Conservation (phyloP, 1,284 basidiomycete genomes). For the Pseudozyma thailandica region DNA sequence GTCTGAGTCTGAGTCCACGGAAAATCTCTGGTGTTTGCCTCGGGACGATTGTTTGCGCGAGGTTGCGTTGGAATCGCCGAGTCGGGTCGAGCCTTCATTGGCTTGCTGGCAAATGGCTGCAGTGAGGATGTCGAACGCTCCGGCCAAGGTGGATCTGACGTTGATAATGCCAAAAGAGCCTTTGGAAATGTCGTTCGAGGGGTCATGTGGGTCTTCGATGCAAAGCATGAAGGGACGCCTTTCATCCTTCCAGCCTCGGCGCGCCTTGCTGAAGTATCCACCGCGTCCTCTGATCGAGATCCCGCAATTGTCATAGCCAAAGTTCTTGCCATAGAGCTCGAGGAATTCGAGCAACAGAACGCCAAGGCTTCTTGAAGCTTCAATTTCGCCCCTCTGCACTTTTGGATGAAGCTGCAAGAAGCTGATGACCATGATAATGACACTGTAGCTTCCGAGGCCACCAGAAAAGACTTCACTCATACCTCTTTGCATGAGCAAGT, state of each 20-base stretch:
- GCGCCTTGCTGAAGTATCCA: conserved; percentile 75
- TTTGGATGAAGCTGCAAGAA: conserved; percentile 98
- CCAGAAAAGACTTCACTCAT: conserved; percentile 98
- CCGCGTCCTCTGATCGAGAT: conserved; percentile 82
- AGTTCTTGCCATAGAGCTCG: conserved; percentile 90
- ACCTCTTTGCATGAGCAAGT: conserved; percentile 85
- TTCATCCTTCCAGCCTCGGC: conserved; percentile 58
- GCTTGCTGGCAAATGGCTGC: conserved; percentile 68
- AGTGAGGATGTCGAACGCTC: conserved; percentile 85
- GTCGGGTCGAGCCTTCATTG: conserved; percentile 35
- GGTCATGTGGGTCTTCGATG: conserved; percentile 95
- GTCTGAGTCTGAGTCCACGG: conserved; percentile 40
- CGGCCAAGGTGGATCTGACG: conserved; percentile 84
- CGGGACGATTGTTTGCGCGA: conserved; percentile 14
- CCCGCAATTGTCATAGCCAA: conserved; percentile 76
- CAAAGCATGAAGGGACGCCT: conserved; percentile 76
- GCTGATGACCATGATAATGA: conserved; percentile 90
- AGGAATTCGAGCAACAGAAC: conserved; percentile 95
- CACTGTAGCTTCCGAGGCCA: conserved; percentile 91
- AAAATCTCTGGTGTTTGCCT: conserved; percentile 24
- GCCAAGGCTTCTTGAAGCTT: conserved; percentile 86
- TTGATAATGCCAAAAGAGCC: conserved; percentile 86
- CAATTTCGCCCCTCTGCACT: conserved; percentile 85
- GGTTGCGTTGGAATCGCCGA: conserved; percentile 1
- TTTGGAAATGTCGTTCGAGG: conserved; percentile 88